Base-by-base conservation (phyloP, 2,329 filamentous ascomycete species). In the Xylariaceae sp. region DNA sequence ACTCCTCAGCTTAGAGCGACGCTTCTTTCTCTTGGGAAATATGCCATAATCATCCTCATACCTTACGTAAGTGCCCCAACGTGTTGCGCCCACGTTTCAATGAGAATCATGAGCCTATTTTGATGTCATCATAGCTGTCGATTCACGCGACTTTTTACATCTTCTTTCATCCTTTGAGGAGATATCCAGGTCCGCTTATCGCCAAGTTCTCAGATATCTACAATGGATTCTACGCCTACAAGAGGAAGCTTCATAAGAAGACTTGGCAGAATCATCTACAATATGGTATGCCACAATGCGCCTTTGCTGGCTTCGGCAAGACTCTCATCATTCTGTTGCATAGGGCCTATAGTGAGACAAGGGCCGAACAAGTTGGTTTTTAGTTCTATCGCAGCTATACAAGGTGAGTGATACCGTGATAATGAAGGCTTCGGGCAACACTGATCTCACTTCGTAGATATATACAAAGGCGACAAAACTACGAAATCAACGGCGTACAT, bases 321-420 rank as follows among this genome's bases (percentile, higher is more conserved):
- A 10, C 10, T 36, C 14, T 36, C 14, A 36, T 36, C 14, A 36
- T 36, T 36, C 33, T 10, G 10, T 36, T 36, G 33, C 10, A 10
- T 10, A 49, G 47, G 47, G 13, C 17, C 47, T 7, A 31, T 51
- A 5, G 33, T 51, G 2, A 19, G 48, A 16, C 42, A 46, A n/a
- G 48, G 36, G 7, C 48, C 48, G 4, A 51, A 51, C 36, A 47
- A 42, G 13, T 31, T 51, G 1, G 38, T 51, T 1, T 51, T 51
- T 18, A 51, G 38, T 38, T 22, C 48, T 2, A 17, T 31, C 4
- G 11, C 16, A 11, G 48, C 42, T n/a, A 17, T 51, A 5, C n/a
- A 43, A 16, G 48, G 48, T 51, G 17, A 9, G 39, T 39, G 5
- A 6, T 11, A 28, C 31, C 11, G 13, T 19, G 17, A 43, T 31